Percentiles rank a stretch among this genome's conserved stretches.
phyloP scores from a whole-genome alignment of 1,139 yeast genomes.

The Pneumocystis murina region DNA sequence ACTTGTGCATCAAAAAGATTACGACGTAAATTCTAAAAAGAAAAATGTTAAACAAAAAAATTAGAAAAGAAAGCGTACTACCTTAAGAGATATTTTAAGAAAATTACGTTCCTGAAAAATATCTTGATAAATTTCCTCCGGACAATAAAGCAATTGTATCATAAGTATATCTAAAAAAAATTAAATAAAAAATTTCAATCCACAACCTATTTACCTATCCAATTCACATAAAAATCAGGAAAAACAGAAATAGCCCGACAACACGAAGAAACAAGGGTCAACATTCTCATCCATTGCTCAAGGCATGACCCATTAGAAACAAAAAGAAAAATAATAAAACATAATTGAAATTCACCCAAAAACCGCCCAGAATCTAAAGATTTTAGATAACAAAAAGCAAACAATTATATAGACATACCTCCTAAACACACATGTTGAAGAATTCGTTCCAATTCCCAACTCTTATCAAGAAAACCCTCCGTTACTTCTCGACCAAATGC shows the following conservation, averaged over 20 bases:
- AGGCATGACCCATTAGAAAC: conserved; percentile 35
- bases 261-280: conserved; percentile 20
- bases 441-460: conserved; percentile 29
- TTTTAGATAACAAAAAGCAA: neutral
- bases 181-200: neutral
- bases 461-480: conserved; percentile 30
- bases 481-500: conserved; percentile 25
- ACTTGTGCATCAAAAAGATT: neutral
- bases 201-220: neutral
- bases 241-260: neutral
- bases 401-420: neutral
- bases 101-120: neutral
- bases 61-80: neutral
- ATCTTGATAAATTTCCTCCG: neutral
- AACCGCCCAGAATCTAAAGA: conserved; percentile 11
- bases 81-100: neutral
- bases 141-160: neutral
- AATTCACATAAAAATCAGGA: neutral
- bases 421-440: conserved; percentile 6
- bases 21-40: neutral
- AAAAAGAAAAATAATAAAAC: conserved; percentile 25
- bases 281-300: conserved; percentile 31
- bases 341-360: conserved; percentile 31
- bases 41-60: neutral
- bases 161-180: neutral